phyloP scores from a whole-genome alignment of 768 basidiomycete species.

The Cantharellus anzutake region DNA sequence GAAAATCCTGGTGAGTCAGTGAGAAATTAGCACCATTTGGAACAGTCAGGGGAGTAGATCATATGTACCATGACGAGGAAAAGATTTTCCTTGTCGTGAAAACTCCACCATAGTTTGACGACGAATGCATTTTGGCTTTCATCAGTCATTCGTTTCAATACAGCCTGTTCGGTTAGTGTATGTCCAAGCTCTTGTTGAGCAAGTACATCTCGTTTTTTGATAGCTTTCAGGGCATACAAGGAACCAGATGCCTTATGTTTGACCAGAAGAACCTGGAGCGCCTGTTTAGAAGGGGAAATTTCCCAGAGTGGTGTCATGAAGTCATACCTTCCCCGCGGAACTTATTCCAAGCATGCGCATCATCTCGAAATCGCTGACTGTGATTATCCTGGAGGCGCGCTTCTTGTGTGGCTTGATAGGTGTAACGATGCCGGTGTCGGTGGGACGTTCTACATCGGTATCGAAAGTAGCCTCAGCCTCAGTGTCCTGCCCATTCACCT shows the following conservation, averaged over 20 bases:
- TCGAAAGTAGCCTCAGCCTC: slow-evolving; percentile 1
- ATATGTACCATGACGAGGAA: slow-evolving; percentile 79
- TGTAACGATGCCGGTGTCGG: slow-evolving; percentile 6
- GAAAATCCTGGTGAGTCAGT: slow-evolving; percentile 46
- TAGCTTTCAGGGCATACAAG: slow-evolving; percentile 88
- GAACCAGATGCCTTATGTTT: slow-evolving; percentile 51
- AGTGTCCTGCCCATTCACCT: neutral
- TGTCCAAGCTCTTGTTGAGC: slow-evolving; percentile 94
- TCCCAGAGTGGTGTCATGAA: neutral
- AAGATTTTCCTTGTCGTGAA: slow-evolving; percentile 93
- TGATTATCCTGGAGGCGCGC: slow-evolving; percentile 51
- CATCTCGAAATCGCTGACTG: slow-evolving; percentile 90
- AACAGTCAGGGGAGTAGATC: slow-evolving; percentile 4
- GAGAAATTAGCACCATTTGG: neutral
- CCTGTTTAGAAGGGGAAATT: neutral
- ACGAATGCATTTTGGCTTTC: slow-evolving; percentile 83
- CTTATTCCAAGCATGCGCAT: slow-evolving; percentile 93
- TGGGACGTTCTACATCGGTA: slow-evolving; percentile 1
- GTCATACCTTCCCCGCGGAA: slow-evolving; percentile 77
- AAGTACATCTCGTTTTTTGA: slow-evolving; percentile 91
- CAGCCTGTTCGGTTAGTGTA: slow-evolving; percentile 90
- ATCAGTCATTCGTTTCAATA: slow-evolving; percentile 74
- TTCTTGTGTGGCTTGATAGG: slow-evolving; percentile 38
- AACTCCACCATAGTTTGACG: slow-evolving; percentile 91
- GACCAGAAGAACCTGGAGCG: slow-evolving; percentile 44